Evolutionary conservation across 1,284 basidiomycete species (phyloP).

Genomic region (Phellinidium pouzarii): DNA sequence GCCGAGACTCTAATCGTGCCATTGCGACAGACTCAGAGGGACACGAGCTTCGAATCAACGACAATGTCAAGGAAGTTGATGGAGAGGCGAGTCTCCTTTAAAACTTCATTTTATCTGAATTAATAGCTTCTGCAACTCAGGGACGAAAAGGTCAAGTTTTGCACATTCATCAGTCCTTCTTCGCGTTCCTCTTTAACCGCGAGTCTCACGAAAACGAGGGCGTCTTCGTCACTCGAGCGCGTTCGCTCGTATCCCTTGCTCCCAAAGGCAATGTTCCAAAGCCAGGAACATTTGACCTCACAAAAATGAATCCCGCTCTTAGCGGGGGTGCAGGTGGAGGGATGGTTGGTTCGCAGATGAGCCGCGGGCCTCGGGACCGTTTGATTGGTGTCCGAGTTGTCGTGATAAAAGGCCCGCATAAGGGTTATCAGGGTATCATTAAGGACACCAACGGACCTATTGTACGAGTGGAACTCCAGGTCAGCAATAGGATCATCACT

Average conservation of each 20-base stretch:
- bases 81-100: conserved; percentile 56
- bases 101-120: not conserved
- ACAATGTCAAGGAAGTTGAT: conserved; percentile 91
- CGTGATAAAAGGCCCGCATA: conserved; percentile 84
- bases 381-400: conserved; percentile 78
- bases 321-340: conserved; percentile 57
- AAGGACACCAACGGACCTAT: conserved; percentile 90
- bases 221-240: conserved; percentile 85
- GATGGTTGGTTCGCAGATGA: conserved; percentile 76
- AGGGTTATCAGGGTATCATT: conserved; percentile 89
- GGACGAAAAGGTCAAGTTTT: conserved; percentile 89
- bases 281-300: conserved; percentile 66
- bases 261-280: conserved; percentile 73
- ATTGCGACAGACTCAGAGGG: conserved; percentile 90
- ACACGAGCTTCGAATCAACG: conserved; percentile 76
- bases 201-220: conserved; percentile 89
- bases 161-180: conserved; percentile 93
- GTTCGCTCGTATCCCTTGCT: conserved; percentile 75
- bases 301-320: conserved; percentile 92
- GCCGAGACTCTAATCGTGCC: conserved; percentile 74
- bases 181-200: conserved; percentile 91
- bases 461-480: conserved; percentile 88
- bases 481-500: conserved; percentile 86
- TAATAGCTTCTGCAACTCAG: conserved; percentile 31
- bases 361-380: conserved; percentile 71